Percentiles rank a stretch among this genome's conserved stretches.
Evolutionary conservation across 1,284 basidiomycete species (phyloP).

Genomic region (Pseudozyma sp.): DNA sequence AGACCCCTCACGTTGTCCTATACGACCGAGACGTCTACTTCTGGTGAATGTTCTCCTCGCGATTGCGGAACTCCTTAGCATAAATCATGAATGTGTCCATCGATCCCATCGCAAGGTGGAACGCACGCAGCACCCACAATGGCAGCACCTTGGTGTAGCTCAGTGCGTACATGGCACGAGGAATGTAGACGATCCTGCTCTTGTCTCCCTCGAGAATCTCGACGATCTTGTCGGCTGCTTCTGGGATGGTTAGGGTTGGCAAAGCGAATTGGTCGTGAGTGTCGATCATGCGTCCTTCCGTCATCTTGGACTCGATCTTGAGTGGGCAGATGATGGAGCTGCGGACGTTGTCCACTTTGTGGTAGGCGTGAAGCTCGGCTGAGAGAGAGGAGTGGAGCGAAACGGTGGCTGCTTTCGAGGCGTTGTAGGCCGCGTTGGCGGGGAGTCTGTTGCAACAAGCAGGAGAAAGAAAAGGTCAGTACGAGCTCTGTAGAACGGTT

Average conservation of each 20-base stretch:
- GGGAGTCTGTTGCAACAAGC: conserved; percentile 23
- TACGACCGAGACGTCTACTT: conserved; percentile 6
- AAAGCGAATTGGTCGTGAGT: conserved; percentile 49
- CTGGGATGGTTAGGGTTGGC: conserved; percentile 53
- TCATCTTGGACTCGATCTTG: conserved; percentile 59
- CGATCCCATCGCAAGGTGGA: conserved; percentile 17
- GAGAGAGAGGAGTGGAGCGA: conserved; percentile 47
- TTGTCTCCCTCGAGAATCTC: conserved; percentile 45
- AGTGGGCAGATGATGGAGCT: conserved; percentile 54
- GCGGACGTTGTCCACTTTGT: conserved; percentile 53
- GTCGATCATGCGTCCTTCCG: conserved; percentile 53
- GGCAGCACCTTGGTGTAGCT: conserved; percentile 38
- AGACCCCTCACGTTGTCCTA: neutral
- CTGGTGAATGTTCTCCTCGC: conserved; percentile 29
- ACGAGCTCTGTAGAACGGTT: no score
- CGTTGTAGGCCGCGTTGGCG: conserved; percentile 51
- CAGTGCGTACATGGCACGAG: conserved; percentile 39
- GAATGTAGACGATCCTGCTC: conserved; percentile 47
- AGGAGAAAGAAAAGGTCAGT: neutral
- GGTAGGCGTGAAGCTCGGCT: conserved; percentile 49
- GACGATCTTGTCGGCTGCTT: conserved; percentile 51
- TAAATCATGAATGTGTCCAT: conserved; percentile 44
- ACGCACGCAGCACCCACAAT: conserved; percentile 23
- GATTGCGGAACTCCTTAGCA: conserved; percentile 33
- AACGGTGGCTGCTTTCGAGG: conserved; percentile 52